phyloP scores from a whole-genome alignment of 2,329 filamentous ascomycete genomes.

The Neocatenulostroma microsporum region DNA sequence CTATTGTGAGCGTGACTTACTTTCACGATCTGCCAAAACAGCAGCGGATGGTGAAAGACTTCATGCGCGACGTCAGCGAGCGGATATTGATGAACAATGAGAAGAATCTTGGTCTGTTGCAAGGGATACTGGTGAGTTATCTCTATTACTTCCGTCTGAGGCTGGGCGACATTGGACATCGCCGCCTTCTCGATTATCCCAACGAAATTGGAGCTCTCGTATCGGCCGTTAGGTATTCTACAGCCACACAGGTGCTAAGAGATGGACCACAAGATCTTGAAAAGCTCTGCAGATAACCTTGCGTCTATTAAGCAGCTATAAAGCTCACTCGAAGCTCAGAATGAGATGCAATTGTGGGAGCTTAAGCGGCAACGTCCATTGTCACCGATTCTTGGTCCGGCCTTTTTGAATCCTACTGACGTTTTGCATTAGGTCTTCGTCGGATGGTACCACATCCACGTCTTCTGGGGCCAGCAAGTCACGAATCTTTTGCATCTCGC shows the following conservation, averaged over 20 bases:
- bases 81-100: slow-evolving; percentile 25
- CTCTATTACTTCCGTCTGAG: slow-evolving; percentile 10
- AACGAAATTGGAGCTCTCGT: no score
- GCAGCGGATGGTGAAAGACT: slow-evolving; percentile 18
- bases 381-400: no score
- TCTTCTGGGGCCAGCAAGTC: slow-evolving; percentile 24
- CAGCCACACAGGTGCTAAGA: no score
- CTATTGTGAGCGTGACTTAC: slow-evolving; percentile 22
- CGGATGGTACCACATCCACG: slow-evolving; percentile 23
- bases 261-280: no score
- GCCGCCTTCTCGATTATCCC: no score
- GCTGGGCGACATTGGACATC: neutral
- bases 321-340: no score
- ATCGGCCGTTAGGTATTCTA: no score
- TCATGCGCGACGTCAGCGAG: slow-evolving; percentile 24
- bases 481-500: slow-evolving; percentile 25
- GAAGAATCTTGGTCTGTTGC: slow-evolving; percentile 24
- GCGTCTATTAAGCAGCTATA: no score
- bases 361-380: no score
- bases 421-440: slow-evolving; percentile 12
- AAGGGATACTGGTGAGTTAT: slow-evolving; percentile 17
- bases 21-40: slow-evolving; percentile 24
- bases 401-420: no score
- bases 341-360: no score
- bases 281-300: no score